Evolutionary conservation across 225 moss, liverwort and hornwort genomes (phyloP).

Genomic region (Lunularia cruciata): DNA sequence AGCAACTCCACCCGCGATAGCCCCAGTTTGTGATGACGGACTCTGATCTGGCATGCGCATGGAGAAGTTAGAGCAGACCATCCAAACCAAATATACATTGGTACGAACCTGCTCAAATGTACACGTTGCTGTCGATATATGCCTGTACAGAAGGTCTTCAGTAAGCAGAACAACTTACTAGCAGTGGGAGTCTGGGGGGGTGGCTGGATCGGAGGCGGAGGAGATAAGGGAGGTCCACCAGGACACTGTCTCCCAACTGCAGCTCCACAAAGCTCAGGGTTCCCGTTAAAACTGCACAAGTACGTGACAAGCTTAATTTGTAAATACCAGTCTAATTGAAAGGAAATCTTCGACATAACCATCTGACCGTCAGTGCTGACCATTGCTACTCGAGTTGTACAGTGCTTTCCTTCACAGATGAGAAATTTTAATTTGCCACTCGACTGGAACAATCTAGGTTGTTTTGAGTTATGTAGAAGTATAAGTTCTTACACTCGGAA

Average conservation of each 20-base stretch:
- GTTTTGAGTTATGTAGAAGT: too few relatives aligned
- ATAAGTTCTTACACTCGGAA: too few relatives aligned
- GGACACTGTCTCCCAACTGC: slow-evolving; percentile 72
- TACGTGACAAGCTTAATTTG: not conserved
- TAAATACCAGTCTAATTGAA: too few relatives aligned
- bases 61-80: not conserved
- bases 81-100: not conserved
- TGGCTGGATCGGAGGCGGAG: slow-evolving; percentile 76
- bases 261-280: slow-evolving; percentile 71
- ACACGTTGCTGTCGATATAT: too few relatives aligned
- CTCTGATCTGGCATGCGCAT: slow-evolving; percentile 27
- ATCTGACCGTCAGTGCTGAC: too few relatives aligned
- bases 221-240: slow-evolving; percentile 86
- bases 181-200: slow-evolving; percentile 47
- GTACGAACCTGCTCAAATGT: too few relatives aligned
- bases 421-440: too few relatives aligned
- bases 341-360: too few relatives aligned
- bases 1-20: slow-evolving; percentile 62
- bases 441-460: too few relatives aligned
- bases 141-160: not conserved
- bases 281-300: slow-evolving; percentile 46
- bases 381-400: too few relatives aligned
- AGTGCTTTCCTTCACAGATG: too few relatives aligned
- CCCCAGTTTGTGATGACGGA: slow-evolving; percentile 54
- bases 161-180: slow-evolving; percentile 22